These are phyloP conservation scores for Batkoa obscura DNA, from an alignment of 371 early-diverging fungal genomes.

Conservation along the genomic window DNA sequence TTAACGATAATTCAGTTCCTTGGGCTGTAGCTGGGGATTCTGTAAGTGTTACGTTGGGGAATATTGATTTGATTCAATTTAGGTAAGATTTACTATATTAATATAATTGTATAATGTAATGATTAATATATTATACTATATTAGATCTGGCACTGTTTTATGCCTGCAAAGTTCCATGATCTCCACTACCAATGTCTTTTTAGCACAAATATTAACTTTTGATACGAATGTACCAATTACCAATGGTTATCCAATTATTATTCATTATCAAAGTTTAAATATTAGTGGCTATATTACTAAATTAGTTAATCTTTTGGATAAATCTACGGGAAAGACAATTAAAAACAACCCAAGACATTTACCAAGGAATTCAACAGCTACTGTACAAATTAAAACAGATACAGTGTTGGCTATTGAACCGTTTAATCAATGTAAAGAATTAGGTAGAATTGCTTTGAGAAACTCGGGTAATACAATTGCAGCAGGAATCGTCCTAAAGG, in stretches of 20 bases:
- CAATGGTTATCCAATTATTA: conserved; percentile 65
- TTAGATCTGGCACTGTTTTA: conserved; percentile 53
- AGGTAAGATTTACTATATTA: conserved; percentile 20
- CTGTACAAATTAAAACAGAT: conserved; percentile 50
- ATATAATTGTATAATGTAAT: too few relatives aligned
- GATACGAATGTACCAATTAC: conserved; percentile 78
- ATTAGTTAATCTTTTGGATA: conserved; percentile 52
- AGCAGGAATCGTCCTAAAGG: conserved; percentile 64
- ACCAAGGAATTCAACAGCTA: conserved; percentile 58
- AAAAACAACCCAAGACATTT: conserved; percentile 72
- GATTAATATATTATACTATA: background rate
- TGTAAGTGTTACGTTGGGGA: conserved; percentile 55
- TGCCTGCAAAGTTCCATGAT: conserved; percentile 46
- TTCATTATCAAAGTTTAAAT: conserved; percentile 63
- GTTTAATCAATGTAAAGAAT: conserved; percentile 61
- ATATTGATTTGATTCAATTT: conserved; percentile 59
- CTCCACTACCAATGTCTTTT: conserved; percentile 47
- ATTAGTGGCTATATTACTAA: conserved; percentile 57
- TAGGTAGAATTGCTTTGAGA: conserved; percentile 78
- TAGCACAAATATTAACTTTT: conserved; percentile 79
- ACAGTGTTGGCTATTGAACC: conserved; percentile 67
- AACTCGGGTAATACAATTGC: conserved; percentile 73
- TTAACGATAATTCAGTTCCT: conserved; percentile 38
- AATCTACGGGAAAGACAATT: conserved; percentile 57
- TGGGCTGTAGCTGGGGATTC: conserved; percentile 92